phyloP scores from a whole-genome alignment of 352 stramenopile species.

The Globisporangium perplexum region DNA sequence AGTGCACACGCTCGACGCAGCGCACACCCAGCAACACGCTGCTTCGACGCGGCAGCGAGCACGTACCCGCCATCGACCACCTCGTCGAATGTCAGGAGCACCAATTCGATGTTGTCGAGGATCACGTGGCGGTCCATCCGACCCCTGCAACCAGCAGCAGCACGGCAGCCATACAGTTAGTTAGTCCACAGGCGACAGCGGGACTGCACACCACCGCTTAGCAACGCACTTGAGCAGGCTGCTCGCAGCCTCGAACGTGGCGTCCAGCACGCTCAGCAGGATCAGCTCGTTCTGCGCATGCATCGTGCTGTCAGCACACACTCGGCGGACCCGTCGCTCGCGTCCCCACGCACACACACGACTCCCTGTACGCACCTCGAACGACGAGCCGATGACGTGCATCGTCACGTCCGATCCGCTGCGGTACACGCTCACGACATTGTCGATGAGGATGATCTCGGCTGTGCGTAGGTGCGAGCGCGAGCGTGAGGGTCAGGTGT shows the following conservation, averaged over 20 bases:
- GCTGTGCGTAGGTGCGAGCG: slow-evolving; percentile 29
- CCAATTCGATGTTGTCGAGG: slow-evolving; percentile 89
- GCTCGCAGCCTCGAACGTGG: slow-evolving; percentile 80
- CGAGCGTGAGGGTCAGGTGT: too few relatives aligned
- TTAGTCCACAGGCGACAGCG: neutral
- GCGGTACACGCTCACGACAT: slow-evolving; percentile 88
- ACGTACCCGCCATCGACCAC: slow-evolving; percentile 85
- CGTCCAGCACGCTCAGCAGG: slow-evolving; percentile 79
- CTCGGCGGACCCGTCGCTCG: neutral
- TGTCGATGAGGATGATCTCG: slow-evolving; percentile 88
- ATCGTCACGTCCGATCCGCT: slow-evolving; percentile 85
- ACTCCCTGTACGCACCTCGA: slow-evolving; percentile 41
- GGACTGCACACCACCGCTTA: too few relatives aligned
- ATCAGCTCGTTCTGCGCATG: slow-evolving; percentile 83
- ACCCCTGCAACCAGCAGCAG: slow-evolving; percentile 28
- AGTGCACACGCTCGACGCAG: neutral
- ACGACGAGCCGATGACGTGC: slow-evolving; percentile 79
- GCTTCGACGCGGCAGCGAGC: neutral
- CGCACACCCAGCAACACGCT: neutral
- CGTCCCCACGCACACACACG: too few relatives aligned
- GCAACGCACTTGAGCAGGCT: slow-evolving; percentile 78
- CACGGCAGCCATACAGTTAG: neutral
- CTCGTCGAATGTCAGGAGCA: slow-evolving; percentile 88
- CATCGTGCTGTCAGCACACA: neutral
- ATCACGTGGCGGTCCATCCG: slow-evolving; percentile 86